These are phyloP conservation scores for Aureobasidium sp. DNA, from an alignment of 2,329 filamentous ascomycete species.

Conservation along the genomic window DNA sequence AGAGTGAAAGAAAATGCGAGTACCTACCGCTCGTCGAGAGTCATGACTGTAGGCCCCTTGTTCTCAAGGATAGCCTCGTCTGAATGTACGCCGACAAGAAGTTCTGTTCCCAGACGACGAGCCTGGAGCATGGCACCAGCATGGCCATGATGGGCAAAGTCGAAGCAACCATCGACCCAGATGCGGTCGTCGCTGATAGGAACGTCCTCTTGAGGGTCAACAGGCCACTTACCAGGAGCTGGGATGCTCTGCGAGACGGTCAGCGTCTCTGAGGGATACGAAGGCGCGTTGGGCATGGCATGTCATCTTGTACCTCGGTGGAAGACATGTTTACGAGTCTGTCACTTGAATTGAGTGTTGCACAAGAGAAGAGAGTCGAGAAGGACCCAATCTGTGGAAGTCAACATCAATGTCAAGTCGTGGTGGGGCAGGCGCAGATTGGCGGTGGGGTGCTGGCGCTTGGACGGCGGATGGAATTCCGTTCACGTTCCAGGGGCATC, in stretches of 20 bases:
- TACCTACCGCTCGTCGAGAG: slow-evolving; percentile 65
- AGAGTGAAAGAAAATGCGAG: neutral
- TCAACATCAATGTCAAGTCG: neutral
- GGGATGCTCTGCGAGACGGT: slow-evolving; percentile 35
- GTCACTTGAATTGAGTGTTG: neutral
- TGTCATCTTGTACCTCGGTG: neutral
- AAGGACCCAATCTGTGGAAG: no score
- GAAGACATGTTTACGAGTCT: slow-evolving; percentile 1
- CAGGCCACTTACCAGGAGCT: slow-evolving; percentile 53
- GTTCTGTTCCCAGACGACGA: slow-evolving; percentile 78
- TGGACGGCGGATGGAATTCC: neutral
- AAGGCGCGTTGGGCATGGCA: neutral
- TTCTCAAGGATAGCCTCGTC: slow-evolving; percentile 94
- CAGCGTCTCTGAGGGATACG: slow-evolving; percentile 4
- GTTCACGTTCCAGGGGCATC: neutral
- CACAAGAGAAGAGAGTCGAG: neutral
- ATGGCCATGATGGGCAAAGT: slow-evolving; percentile 98
- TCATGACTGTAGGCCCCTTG: slow-evolving; percentile 98
- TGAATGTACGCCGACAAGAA: slow-evolving; percentile 89
- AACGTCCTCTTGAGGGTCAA: slow-evolving; percentile 55
- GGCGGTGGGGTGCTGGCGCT: neutral
- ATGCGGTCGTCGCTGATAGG: slow-evolving; percentile 62
- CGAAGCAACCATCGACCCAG: slow-evolving; percentile 98
- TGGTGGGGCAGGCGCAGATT: slow-evolving; percentile 9
- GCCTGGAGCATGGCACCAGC: slow-evolving; percentile 96